These are phyloP conservation scores for Neofusicoccum parvum DNA, from an alignment of 2,329 filamentous ascomycete genomes.

Conservation along the genomic window DNA sequence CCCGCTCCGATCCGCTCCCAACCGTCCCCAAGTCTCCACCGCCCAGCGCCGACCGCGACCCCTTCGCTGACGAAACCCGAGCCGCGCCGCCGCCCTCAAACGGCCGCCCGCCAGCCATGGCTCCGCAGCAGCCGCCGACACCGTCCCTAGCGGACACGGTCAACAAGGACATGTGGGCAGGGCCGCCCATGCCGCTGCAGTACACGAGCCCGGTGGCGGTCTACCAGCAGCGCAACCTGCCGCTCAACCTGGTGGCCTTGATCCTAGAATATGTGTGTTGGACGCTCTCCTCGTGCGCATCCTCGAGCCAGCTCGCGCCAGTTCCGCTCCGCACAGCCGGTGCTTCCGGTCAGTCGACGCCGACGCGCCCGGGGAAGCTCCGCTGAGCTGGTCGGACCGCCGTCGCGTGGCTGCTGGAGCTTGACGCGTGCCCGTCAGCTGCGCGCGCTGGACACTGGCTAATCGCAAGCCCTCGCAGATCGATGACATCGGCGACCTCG, in stretches of 20 bases:
- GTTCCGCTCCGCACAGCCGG: neutral
- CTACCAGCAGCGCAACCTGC: conserved; percentile 46
- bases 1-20: neutral
- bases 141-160: conserved; percentile 4
- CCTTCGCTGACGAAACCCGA: neutral
- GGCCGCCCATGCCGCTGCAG: conserved; percentile 15
- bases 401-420: neutral
- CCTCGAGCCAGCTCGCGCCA: neutral
- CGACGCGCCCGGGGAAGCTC: neutral
- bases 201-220: conserved; percentile 18
- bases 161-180: conserved; percentile 1
- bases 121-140: conserved; percentile 7
- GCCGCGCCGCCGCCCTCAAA: neutral
- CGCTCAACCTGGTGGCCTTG: conserved; percentile 60
- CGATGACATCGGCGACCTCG: conserved; percentile 60
- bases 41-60: neutral
- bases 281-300: conserved; percentile 6
- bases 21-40: neutral
- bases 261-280: conserved; percentile 57
- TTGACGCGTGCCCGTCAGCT: neutral
- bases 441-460: conserved; percentile 12
- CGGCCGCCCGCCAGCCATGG: conserved; percentile 1
- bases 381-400: neutral
- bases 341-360: neutral
- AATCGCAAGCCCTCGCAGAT: conserved; percentile 43